Base-by-base conservation (phyloP, 768 basidiomycete species). In the Russula vinacea region DNA sequence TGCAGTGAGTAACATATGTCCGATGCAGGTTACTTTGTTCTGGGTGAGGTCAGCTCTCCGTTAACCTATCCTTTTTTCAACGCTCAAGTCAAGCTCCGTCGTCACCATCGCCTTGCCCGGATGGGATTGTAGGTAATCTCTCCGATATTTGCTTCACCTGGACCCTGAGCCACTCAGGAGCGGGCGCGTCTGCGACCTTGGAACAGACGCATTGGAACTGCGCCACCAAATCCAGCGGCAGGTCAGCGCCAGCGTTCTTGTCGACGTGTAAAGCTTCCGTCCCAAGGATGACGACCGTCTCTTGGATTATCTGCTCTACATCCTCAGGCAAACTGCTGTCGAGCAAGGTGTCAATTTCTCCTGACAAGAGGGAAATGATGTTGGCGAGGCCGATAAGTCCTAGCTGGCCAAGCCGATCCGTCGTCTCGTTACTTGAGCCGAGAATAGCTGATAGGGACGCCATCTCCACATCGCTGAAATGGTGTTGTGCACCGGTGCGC, bases 181-280 rank as follows among this genome's bases (percentile, higher is more conserved):
- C 39, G 0, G 13, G 32, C 45, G 14, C 40, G 44, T 60, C 24
- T 32, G 40, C 39, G 37, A 50, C n/a, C 40, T 13, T 19, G 14
- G 40, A 60, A 53, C 33, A 24, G 17, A 33, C 16, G 13, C 19
- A n/a, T 11, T 13, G 32, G 2, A 32, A 59, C 3, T 32, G 53
- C 54, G 44, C 54, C 53, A 62, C 44, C 19, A 37, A 24, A 37
- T 39, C 52, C 35, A 35, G 22, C 33, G 42, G 53, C 24, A 54
- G 44, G 22, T 61, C 60, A 33, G 60, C 44, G 44, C 44, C 11
- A 10, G 22, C 11, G n/a, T 53, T 9, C 32, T 8, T 24, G 33
- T 29, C 33, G 11, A 6, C 16, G 1, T 26, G 33, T 19, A n/a
- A 22, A 37, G 53, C 51, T 19, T 44, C 50, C 29, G 52, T 17